Base-by-base conservation (phyloP, 495 filamentous ascomycete species). In the Parmelia sp. region DNA sequence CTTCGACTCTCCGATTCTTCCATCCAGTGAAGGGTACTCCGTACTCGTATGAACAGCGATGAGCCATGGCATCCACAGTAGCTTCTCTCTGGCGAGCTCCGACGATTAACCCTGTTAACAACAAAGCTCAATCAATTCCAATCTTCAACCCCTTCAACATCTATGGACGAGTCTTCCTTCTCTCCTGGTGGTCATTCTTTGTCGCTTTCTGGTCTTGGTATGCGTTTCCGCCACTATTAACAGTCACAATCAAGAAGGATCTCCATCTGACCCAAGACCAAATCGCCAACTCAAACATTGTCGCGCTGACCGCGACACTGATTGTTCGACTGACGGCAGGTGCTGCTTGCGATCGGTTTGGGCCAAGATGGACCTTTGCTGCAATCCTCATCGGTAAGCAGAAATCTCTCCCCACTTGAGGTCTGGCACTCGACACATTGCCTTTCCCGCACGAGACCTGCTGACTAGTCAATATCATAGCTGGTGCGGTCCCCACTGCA, bases 171-270 rank as follows among this genome's bases (percentile, higher is more conserved):
- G 90, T 92, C 4, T 96, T 94, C 73, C 90, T 93, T 80, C 94
- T 97, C 74, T 91, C 91, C 0, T 96, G 92, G 88, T 83, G 90
- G 56, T 92, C 91, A 14, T 97, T 97, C 76, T 90, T 96, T 86
- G 84, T 96, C 63, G 90, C 91, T 25, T 97, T 97, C 78, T 88
- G 91, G 75, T 92, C 90, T 4, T 97, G 92, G 81, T 84, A 83
- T 76, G 84, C 90, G 3, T 92, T 92, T 74, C 89, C 90, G 55
- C 90, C 90, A 67, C 71, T 93, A 75, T 80, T 92, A 71, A 86
- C 84, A 21, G 84, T 82, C 58, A 90, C 89, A 4, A 92, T 94
- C 75, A 87, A 86, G 73, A 75, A 83, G 67, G 91, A 96, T 73
- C 77, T 97, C 33, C 61, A 84, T 29, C 86, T 96, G 69, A 84